A percentile compares a stretch with the other conserved stretches of the same genome.
phyloP scores from a whole-genome alignment of 139 green algal species.

The Cymbomonas tetramitiformis region DNA sequence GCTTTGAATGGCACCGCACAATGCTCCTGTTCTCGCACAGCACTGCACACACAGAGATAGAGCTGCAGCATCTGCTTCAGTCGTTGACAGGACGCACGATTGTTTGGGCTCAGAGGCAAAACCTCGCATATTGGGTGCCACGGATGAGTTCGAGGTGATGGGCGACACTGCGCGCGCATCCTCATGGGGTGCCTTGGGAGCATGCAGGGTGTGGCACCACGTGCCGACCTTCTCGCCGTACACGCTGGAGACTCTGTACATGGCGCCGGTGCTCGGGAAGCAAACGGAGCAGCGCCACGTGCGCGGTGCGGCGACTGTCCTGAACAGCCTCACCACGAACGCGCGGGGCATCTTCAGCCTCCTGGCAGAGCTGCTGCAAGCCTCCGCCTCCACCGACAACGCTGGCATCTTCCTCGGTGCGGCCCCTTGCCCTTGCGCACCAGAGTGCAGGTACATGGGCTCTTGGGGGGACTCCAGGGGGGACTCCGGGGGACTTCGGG shows the following conservation, averaged over 20 bases:
- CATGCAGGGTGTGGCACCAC: constrained; percentile 44
- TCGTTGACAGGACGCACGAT: too few species aligned
- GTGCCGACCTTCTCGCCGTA: constrained; percentile 54
- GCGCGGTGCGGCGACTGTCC: constrained; percentile 38
- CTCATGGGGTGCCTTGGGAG: neutral
- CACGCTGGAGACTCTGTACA: constrained; percentile 22
- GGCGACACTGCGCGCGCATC: neutral
- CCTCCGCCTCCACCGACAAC: neutral
- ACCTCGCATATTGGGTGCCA: too few species aligned
- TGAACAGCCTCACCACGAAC: constrained; percentile 43
- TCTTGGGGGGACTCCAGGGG: too few species aligned
- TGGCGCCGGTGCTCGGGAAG: constrained; percentile 36
- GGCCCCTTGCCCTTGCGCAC: too few species aligned
- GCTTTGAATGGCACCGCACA: too few species aligned
- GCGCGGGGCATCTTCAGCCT: constrained; percentile 54
- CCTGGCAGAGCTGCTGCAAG: constrained; percentile 49
- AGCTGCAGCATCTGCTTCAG: too few species aligned
- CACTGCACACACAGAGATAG: too few species aligned
- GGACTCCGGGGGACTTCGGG: too few species aligned
- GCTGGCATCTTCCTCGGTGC: constrained; percentile 3
- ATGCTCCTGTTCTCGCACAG: too few species aligned
- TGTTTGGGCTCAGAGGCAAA: too few species aligned
- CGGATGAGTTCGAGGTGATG: too few species aligned
- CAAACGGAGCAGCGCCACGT: constrained; percentile 17
- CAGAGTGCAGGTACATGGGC: too few species aligned